Conservation (phyloP, 2,329 filamentous ascomycete species). For the Septoria petroselini region DNA sequence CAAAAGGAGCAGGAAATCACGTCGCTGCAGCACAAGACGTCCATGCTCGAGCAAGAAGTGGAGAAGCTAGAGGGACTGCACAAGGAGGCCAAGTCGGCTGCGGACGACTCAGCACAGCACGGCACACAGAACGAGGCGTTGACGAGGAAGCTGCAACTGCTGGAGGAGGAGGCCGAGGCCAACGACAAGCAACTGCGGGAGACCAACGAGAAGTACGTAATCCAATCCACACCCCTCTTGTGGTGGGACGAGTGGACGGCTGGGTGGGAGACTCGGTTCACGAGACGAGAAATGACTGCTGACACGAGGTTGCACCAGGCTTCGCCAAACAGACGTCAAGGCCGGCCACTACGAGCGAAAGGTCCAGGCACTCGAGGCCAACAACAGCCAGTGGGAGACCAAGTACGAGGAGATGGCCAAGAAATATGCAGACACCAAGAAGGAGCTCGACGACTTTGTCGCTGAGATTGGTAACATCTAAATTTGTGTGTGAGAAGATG, state of each 20-base stretch:
- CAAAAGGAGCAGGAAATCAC: constrained; percentile 98
- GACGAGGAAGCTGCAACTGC: constrained; percentile 85
- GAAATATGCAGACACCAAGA: constrained; percentile 79
- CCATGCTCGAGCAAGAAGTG: constrained; percentile 81
- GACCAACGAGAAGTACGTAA: constrained; percentile 92
- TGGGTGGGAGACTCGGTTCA: constrained; percentile 5
- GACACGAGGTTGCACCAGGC: constrained; percentile 54
- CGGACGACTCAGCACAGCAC: constrained; percentile 76
- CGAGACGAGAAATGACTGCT: neutral
- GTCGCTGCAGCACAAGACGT: constrained; percentile 93
- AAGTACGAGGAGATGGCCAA: constrained; percentile 98
- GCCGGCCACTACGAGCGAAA: constrained; percentile 99
- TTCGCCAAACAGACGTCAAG: constrained; percentile 98
- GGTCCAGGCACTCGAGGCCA: constrained; percentile 89
- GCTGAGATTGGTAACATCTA: constrained; percentile 91
- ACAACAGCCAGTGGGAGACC: constrained; percentile 89
- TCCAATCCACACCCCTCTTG: constrained; percentile 10
- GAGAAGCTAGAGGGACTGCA: constrained; percentile 85
- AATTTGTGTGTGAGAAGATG: constrained; percentile 31
- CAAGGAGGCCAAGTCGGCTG: constrained; percentile 82
- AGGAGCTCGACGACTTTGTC: constrained; percentile 89
- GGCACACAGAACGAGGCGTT: constrained; percentile 89
- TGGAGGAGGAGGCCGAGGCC: constrained; percentile 97
- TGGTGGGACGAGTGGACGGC: constrained; percentile 19
- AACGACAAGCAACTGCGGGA: constrained; percentile 95